Evolutionary conservation across 108 stramenopile genomes (phyloP).

Genomic region (Chaetoceros muelleri): DNA sequence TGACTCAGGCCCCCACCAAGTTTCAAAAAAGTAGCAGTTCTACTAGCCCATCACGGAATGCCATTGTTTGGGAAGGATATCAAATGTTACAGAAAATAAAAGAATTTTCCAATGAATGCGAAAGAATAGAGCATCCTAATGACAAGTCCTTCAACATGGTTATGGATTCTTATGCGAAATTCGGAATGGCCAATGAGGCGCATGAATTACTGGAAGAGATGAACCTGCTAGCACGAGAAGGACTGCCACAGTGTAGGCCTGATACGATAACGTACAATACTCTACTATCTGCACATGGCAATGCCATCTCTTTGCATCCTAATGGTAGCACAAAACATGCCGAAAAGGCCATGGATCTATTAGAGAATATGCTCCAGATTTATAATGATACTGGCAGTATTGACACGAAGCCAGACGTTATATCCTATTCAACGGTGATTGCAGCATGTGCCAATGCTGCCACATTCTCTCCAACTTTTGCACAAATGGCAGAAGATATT

Average conservation of each 20-base stretch:
- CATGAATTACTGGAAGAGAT: conserved; percentile 23
- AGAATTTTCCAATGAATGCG: neutral
- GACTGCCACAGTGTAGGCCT: conserved; percentile 10
- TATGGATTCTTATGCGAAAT: conserved; percentile 16
- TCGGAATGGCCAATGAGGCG: conserved; percentile 9
- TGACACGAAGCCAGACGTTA: neutral
- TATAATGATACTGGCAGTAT: neutral
- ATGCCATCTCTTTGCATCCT: neutral
- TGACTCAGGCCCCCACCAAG: neutral
- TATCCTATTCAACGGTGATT: conserved; percentile 7
- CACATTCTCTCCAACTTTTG: neutral
- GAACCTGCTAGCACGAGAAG: conserved; percentile 4
- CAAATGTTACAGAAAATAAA: neutral
- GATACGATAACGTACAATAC: conserved; percentile 29
- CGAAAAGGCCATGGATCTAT: neutral
- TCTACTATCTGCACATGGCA: conserved; percentile 15
- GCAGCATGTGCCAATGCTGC: conserved; percentile 4
- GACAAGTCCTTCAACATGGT: conserved; percentile 24
- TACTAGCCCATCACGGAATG: neutral
- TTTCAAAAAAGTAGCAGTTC: too few relatives aligned
- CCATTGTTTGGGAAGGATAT: neutral
- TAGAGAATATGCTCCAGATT: neutral
- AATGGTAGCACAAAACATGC: neutral
- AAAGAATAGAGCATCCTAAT: neutral
- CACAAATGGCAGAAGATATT: neutral